phyloP scores from a whole-genome alignment of 805 yeast species.

The Komagataella populi region DNA sequence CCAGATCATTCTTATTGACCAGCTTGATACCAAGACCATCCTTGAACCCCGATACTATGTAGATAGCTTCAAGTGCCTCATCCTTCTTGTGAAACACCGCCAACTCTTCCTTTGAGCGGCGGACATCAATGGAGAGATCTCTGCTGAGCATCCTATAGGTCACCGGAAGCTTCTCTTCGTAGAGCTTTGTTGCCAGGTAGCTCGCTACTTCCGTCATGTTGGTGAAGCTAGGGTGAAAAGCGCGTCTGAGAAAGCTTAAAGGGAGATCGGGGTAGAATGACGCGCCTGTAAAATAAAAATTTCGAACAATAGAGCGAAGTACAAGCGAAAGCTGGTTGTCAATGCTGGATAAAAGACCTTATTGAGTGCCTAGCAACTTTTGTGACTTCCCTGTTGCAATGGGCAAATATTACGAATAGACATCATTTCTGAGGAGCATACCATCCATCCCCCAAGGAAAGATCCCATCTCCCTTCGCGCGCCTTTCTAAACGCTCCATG shows the following conservation, averaged over 20 bases:
- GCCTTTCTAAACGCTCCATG: too few species aligned
- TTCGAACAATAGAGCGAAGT: background rate
- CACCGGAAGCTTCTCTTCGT: background rate
- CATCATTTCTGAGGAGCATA: too few species aligned
- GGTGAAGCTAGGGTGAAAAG: background rate
- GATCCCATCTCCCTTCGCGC: too few species aligned
- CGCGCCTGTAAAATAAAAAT: background rate
- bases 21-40: slow-evolving; percentile 1
- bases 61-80: slow-evolving; percentile 24
- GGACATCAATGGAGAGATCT: slow-evolving; percentile 21
- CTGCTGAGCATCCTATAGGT: slow-evolving; percentile 30
- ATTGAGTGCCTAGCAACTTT: too few species aligned
- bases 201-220: background rate
- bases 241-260: background rate
- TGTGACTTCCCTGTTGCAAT: too few species aligned
- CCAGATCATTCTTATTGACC: slow-evolving; percentile 7
- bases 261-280: background rate
- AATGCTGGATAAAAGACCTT: too few species aligned
- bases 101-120: slow-evolving; percentile 24
- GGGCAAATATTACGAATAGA: too few species aligned
- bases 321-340: background rate
- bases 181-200: background rate
- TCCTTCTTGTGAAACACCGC: slow-evolving; percentile 23
- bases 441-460: too few species aligned
- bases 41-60: slow-evolving; percentile 24